Conservation (phyloP, 441 rosid species). For the Corymbia citriodora region DNA sequence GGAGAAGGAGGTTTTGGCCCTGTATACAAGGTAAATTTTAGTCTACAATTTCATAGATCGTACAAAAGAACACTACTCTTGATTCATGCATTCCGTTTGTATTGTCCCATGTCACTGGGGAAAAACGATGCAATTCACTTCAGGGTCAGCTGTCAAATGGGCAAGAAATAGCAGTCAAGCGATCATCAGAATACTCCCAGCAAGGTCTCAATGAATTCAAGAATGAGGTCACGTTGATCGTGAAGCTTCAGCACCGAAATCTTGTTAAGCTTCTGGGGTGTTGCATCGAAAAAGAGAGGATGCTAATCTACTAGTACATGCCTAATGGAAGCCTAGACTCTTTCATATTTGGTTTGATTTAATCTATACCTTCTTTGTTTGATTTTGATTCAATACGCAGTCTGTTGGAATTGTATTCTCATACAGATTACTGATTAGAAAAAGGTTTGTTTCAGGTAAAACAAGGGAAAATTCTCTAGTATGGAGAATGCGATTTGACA, state of each 20-base stretch:
- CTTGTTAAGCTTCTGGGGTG: neutral
- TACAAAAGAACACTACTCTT: neutral
- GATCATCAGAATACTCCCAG: neutral
- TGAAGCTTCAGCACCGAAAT: neutral
- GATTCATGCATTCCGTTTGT: neutral
- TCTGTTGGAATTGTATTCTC: neutral
- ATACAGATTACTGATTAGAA: neutral
- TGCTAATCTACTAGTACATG: neutral
- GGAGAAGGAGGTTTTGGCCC: conserved; percentile 31
- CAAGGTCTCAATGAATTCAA: neutral
- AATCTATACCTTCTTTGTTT: neutral
- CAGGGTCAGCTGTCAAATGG: neutral
- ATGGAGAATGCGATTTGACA: neutral
- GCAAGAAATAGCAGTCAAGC: neutral
- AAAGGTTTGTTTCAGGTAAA: neutral
- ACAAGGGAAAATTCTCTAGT: neutral
- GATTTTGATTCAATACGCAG: neutral
- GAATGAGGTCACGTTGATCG: neutral
- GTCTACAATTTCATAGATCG: neutral
- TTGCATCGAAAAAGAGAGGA: neutral
- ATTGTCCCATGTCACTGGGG: neutral
- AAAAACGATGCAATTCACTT: neutral
- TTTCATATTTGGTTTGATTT: neutral
- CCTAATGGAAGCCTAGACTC: neutral
- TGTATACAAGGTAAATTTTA: conserved; percentile 7